A percentile compares a stretch with the other conserved stretches of the same genome.
Conservation (phyloP, 768 basidiomycete genomes). For the Bullera alba region DNA sequence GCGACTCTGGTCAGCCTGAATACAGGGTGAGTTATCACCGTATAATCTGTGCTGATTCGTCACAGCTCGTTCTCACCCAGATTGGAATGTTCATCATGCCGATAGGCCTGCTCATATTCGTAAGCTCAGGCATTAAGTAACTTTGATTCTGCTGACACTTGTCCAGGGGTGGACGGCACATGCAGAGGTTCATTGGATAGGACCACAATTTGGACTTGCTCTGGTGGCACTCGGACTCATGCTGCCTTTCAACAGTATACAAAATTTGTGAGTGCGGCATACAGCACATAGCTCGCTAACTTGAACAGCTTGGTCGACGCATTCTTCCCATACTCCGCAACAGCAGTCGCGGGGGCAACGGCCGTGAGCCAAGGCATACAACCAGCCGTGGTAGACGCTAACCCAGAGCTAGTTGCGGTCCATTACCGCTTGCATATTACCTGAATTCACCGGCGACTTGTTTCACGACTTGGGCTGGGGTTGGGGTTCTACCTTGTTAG, state of each 20-base stretch:
- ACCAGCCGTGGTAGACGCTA: background rate
- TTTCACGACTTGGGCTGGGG: constrained; percentile 38
- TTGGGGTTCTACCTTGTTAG: constrained; percentile 35
- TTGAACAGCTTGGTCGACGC: constrained; percentile 34
- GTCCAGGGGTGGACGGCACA: constrained; percentile 36
- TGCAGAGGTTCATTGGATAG: constrained; percentile 38
- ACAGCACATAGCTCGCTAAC: background rate
- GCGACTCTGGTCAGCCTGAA: constrained; percentile 30
- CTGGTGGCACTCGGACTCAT: constrained; percentile 31
- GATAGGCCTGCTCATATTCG: constrained; percentile 37
- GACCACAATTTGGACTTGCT: constrained; percentile 24
- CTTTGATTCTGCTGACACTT: background rate
- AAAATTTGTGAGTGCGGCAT: constrained; percentile 26
- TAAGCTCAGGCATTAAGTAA: constrained; percentile 8
- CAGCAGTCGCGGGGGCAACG: constrained; percentile 35
- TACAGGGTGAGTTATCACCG: constrained; percentile 24
- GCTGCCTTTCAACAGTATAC: constrained; percentile 38
- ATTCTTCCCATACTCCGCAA: constrained; percentile 42
- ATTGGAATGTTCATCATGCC: constrained; percentile 38
- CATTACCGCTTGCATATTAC: constrained; percentile 28
- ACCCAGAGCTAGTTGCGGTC: constrained; percentile 21
- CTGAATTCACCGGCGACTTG: constrained; percentile 30
- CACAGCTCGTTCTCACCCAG: constrained; percentile 40
- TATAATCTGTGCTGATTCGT: background rate
- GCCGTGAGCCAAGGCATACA: constrained; percentile 17